Evolutionary conservation across 495 filamentous ascomycete genomes (phyloP).

Genomic region (Gamarada debralockiae): DNA sequence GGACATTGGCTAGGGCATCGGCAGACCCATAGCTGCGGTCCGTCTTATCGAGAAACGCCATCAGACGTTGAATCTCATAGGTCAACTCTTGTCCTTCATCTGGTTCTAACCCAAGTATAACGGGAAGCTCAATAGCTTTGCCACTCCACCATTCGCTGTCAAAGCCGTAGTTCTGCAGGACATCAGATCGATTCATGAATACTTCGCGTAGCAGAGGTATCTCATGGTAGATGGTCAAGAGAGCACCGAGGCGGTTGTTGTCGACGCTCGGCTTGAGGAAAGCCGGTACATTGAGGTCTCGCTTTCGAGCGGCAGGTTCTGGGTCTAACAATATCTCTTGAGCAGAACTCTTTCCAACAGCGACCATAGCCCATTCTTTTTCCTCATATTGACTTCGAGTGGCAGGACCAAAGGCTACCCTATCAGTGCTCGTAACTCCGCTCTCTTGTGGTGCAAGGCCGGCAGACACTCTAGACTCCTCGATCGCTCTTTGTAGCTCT

Average conservation of each 20-base stretch:
- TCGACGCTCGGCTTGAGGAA: constrained; percentile 67
- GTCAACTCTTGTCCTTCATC: constrained; percentile 34
- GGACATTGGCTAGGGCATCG: constrained; percentile 51
- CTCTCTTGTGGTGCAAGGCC: constrained; percentile 40
- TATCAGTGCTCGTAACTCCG: constrained; percentile 32
- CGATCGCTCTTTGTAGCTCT: constrained; percentile 46
- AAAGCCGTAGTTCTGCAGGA: constrained; percentile 45
- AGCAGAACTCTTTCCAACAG: constrained; percentile 40
- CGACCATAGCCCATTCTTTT: constrained; percentile 74
- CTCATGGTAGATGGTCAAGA: constrained; percentile 76
- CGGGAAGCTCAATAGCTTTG: constrained; percentile 51
- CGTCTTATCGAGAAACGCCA: constrained; percentile 80
- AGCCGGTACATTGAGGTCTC: constrained; percentile 54
- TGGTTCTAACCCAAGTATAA: constrained; percentile 29
- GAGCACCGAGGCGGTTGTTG: constrained; percentile 56
- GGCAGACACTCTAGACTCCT: constrained; percentile 30
- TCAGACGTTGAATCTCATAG: constrained; percentile 68
- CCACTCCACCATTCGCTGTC: constrained; percentile 87
- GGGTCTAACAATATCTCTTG: constrained; percentile 60
- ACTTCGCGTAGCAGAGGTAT: constrained; percentile 79
- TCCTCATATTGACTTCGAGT: constrained; percentile 68
- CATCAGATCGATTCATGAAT: constrained; percentile 52
- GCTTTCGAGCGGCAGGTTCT: constrained; percentile 56
- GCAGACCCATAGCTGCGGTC: constrained; percentile 77
- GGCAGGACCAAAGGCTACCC: constrained; percentile 63